Percentiles rank a stretch among this genome's conserved stretches.
Conservation (phyloP, 352 stramenopile species). For the Phytophthora idaei region DNA sequence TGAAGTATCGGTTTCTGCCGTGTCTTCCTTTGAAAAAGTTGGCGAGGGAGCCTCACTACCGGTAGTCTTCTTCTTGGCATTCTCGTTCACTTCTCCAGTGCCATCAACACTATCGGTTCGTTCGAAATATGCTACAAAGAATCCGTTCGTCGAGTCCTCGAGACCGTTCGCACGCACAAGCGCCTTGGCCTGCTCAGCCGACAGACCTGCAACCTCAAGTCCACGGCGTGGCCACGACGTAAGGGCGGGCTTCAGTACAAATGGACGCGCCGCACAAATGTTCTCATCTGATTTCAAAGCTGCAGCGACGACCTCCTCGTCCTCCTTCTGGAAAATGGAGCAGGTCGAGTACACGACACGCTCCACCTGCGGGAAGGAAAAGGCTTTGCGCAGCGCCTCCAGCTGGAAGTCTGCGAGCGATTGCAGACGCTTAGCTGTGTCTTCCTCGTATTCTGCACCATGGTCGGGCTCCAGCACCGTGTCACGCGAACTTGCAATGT, state of each 20-base stretch:
- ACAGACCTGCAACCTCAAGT: conserved; percentile 61
- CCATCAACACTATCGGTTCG: conserved; percentile 31
- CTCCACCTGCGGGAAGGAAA: conserved; percentile 94
- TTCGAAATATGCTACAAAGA: conserved; percentile 98
- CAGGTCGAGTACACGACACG: conserved; percentile 98
- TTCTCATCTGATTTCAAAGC: conserved; percentile 82
- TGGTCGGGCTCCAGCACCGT: conserved; percentile 45
- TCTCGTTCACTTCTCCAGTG: conserved; percentile 1
- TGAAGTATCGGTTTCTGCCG: neutral
- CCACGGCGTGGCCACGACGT: conserved; percentile 78
- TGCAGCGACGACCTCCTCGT: conserved; percentile 93
- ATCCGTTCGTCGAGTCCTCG: conserved; percentile 95
- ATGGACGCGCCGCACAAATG: conserved; percentile 40
- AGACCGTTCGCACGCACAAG: conserved; percentile 92
- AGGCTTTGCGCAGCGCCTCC: conserved; percentile 92
- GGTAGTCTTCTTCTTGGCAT: neutral
- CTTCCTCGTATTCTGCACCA: conserved; percentile 51
- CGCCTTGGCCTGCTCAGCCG: conserved; percentile 62
- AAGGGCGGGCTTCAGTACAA: conserved; percentile 76
- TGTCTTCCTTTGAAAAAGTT: conserved; percentile 6
- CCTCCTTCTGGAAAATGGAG: conserved; percentile 95
- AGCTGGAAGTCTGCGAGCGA: conserved; percentile 96
- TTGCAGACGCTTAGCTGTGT: conserved; percentile 82
- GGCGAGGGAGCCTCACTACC: neutral
- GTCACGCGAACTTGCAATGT: conserved; percentile 74